Evolutionary conservation across 192 early-diverging fungal species (phyloP), one percentile per base, ranked within the genome.

Genomic region (Backusella mclennaniae): DNA sequence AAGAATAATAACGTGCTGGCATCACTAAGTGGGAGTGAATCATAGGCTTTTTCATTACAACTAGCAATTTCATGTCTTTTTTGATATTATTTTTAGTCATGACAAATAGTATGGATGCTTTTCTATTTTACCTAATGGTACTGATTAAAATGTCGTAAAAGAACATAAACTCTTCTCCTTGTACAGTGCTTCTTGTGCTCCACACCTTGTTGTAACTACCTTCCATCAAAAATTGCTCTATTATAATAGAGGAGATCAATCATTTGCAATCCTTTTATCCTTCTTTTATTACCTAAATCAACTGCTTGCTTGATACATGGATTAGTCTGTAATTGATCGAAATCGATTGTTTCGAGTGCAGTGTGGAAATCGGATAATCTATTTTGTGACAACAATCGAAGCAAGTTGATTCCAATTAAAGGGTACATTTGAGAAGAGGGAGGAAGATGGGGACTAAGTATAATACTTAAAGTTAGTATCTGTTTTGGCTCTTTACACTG

Each of bases 361-460:
- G 96, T 96, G 84, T 99, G 98, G 84, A 99, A 99, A 78, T 99
- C 98, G n/a, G 96, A 93, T 75, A 99, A 92, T 31, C 94, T 87
- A 88, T 96, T 96, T 83, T 99, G 96, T 29, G 96, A 90, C 42
- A 99, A 86, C 77, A 99, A 89, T 66, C 95, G 93, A 76, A 99
- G 87, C 42, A 99, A 88, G 76, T 99, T 97, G 53, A 98, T 87
- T 2, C 98, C 98, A 33, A 97, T 89, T 49, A 98, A 87, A 42
- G 93, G 92, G 82, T 96, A 95, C 92, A 92, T 93, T 80, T 94
- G 84, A 52, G 89, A 86, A 7, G 96, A 98, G 73, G 90, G 86
- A 56, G 89, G 92, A 29, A 97, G 88, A 4, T 79, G 35, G 0
- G 77, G 69, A n/a, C 80, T 83, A 74, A 6, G 35, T 2, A 67